Conservation (phyloP, 1,284 basidiomycete species). For the Pholiota adiposa region DNA sequence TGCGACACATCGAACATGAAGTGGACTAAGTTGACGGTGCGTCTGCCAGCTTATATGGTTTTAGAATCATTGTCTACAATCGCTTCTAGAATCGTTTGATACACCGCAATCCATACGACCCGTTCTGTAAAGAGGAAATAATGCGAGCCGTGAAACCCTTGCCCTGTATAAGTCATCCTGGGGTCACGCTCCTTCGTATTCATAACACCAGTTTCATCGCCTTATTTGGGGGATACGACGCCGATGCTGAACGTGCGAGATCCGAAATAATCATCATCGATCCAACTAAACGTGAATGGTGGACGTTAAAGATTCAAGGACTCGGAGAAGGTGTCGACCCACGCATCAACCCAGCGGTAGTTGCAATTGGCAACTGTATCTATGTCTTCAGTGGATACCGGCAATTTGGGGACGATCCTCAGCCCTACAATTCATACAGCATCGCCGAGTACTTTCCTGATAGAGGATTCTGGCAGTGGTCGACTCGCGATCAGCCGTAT, state of each 20-base stretch:
- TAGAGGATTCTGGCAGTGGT: constrained; percentile 15
- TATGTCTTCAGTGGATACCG: constrained; percentile 34
- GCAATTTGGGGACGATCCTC: constrained; percentile 14
- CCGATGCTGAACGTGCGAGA: not conserved
- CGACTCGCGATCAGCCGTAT: constrained; percentile 15
- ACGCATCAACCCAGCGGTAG: constrained; percentile 27
- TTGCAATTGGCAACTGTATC: constrained; percentile 23
- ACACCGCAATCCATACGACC: constrained; percentile 32
- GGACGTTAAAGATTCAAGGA: constrained; percentile 26
- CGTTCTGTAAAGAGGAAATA: constrained; percentile 18
- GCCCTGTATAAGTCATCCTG: constrained; percentile 37
- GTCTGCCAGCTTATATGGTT: not conserved
- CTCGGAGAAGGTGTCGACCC: not conserved
- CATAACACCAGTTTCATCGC: constrained; percentile 23
- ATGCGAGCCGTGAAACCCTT: not conserved
- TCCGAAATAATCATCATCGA: constrained; percentile 27
- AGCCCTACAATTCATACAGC: constrained; percentile 11
- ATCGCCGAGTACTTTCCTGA: constrained; percentile 7
- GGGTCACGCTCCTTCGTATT: constrained; percentile 19
- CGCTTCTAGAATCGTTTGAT: constrained; percentile 29
- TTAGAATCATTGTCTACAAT: not conserved
- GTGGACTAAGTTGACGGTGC: constrained; percentile 29
- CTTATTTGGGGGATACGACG: constrained; percentile 30
- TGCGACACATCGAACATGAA: constrained; percentile 23
- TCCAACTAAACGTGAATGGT: constrained; percentile 25